These are phyloP conservation scores for Cladosporium halotolerans DNA, from an alignment of 2,329 filamentous ascomycete genomes.

Conservation along the genomic window DNA sequence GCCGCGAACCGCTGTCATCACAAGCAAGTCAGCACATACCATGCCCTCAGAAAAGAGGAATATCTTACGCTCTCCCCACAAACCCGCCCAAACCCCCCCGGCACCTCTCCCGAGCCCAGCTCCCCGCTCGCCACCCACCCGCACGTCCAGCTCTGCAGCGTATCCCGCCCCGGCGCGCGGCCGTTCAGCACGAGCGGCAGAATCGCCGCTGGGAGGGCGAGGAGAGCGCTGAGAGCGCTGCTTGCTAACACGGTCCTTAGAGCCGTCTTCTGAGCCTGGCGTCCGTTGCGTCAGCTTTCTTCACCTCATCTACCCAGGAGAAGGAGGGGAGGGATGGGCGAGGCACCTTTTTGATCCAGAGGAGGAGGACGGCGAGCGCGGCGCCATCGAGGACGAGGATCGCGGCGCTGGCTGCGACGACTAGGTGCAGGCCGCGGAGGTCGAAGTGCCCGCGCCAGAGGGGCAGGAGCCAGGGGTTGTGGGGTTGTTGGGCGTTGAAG, in stretches of 20 bases:
- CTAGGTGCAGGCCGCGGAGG: constrained; percentile 35
- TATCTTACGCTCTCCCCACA: constrained; percentile 37
- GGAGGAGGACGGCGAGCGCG: constrained; percentile 34
- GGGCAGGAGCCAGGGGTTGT: constrained; percentile 44
- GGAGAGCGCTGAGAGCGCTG: constrained; percentile 28
- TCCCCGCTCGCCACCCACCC: constrained; percentile 20
- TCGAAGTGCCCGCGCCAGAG: constrained; percentile 45
- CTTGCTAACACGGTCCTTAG: too few relatives aligned
- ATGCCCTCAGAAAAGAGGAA: background rate
- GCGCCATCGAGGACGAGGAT: constrained; percentile 34
- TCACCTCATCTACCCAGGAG: too few relatives aligned
- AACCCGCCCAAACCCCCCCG: constrained; percentile 33
- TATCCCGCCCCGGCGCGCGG: constrained; percentile 23
- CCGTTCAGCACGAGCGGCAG: constrained; percentile 30
- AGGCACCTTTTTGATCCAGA: constrained; percentile 17
- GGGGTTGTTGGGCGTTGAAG: constrained; percentile 37
- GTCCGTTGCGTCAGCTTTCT: background rate
- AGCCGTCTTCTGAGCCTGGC: too few relatives aligned
- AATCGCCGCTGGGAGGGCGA: constrained; percentile 37
- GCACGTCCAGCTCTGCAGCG: constrained; percentile 35
- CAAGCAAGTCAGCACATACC: background rate
- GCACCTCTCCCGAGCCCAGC: constrained; percentile 22
- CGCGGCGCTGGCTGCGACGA: constrained; percentile 35
- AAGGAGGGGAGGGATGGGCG: background rate
- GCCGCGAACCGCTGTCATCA: constrained; percentile 36